Percentiles rank a stretch among this genome's conserved stretches.
Conservation (phyloP, 352 stramenopile species). For the Pelagophyceae sp. region DNA sequence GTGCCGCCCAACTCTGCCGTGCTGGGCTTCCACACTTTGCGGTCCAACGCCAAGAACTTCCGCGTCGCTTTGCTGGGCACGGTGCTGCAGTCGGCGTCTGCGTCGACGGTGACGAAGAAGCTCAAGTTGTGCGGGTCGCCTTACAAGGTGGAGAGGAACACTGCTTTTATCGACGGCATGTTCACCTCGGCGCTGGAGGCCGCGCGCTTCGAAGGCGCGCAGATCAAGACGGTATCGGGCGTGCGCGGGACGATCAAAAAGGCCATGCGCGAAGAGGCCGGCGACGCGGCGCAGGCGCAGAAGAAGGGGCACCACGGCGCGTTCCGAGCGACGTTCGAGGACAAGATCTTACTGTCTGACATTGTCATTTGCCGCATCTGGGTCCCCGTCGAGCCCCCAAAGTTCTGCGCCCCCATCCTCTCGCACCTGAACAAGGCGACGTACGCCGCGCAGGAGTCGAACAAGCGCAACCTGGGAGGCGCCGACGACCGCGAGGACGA, state of each 20-base stretch:
- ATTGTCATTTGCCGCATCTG: constrained; percentile 98
- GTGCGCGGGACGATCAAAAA: constrained; percentile 97
- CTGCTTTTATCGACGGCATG: constrained; percentile 86
- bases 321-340: constrained; percentile 98
- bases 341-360: constrained; percentile 97
- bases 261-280: constrained; percentile 58
- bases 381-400: constrained; percentile 93
- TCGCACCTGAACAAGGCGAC: constrained; percentile 25
- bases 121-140: constrained; percentile 97
- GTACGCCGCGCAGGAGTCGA: constrained; percentile 43
- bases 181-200: constrained; percentile 73
- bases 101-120: constrained; percentile 98
- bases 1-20: constrained; percentile 92
- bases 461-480: too few relatives aligned
- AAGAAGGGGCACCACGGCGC: constrained; percentile 60
- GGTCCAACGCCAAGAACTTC: constrained; percentile 80
- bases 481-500: constrained; percentile 35
- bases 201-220: constrained; percentile 92
- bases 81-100: constrained; percentile 91
- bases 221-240: constrained; percentile 93
- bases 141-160: constrained; percentile 98
- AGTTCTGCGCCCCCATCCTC: constrained; percentile 96
- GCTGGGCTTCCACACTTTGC: constrained; percentile 89
- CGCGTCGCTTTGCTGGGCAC: constrained; percentile 93
- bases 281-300: not conserved